Base-by-base conservation (phyloP, 2,329 filamentous ascomycete species). In the Sporothrix globosa region DNA sequence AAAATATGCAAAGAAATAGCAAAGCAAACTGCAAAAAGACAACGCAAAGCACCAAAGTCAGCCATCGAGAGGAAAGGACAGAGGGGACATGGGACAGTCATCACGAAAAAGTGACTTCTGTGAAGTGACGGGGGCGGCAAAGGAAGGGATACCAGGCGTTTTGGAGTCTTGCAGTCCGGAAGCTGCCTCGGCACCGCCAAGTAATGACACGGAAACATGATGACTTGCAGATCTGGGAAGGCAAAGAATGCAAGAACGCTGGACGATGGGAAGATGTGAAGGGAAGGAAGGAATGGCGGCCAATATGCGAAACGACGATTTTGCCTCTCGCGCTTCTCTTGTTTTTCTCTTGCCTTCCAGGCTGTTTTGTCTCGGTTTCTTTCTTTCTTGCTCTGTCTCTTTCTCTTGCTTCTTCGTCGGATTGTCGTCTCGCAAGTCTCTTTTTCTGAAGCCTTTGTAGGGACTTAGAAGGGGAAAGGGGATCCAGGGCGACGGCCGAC, bases 401-500 rank as follows among this genome's bases (percentile, higher is more conserved):
- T 30, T 34, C 1, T n/a, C 19, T 7, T n/a, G 14, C 11, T 56
- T 34, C 11, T 19, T 24, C 50, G 4, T 48, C 11, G n/a, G 19
- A 14, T 27, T 19, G 60, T 30, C 13, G 39, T 60, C 1, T 39
- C 30, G 56, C 14, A 7, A 5, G 27, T 44, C 27, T n/a, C 44
- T 48, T 53, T 24, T 53, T 53, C 21, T 24, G 50, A 53, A 53
- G 50, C 21, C n/a, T 53, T 53, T 24, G 50, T 53, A 53, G 50
- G 21, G 41, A 30, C 10, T 44, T 10, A 27, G 19, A 10, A 17
- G 14, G 41, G 11, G 17, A 21, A 17, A 27, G n/a, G 39, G 56
- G 30, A 5, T 3, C 30, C 2, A 41, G 30, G 30, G 34, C 30
- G 34, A 60, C 34, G 30, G 2, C n/a, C 34, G 24, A 60, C 19